Evolutionary conservation across 208 protist genomes (phyloP), one percentile per base, ranked within the genome.

Genomic region (Leishmania lainsoni): DNA sequence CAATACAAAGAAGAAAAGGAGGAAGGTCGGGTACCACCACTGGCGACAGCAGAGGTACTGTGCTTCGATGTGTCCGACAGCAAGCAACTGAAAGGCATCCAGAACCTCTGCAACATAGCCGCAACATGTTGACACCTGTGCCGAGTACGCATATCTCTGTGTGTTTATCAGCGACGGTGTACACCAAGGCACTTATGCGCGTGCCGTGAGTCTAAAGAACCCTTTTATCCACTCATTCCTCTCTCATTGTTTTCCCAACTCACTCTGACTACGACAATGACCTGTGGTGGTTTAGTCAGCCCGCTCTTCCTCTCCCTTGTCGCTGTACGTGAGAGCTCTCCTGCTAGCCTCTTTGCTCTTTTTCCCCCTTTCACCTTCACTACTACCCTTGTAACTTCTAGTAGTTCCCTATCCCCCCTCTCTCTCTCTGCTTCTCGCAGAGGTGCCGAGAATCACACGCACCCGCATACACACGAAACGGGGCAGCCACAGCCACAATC

Each of bases 201-300:
- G 39, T 29, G 39, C 49, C 68, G 17, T 45, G 68, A 10, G 39
- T 72, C 39, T 51, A 49, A 49, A 22, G 8, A 0, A 5, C 68
- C 39, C 39, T 45, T 87, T 20, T 82, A 35, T 75, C 54, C 29
- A 49, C 70, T 69, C 86, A 17, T 45, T 83, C 58, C 39, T 86
- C 26, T 89, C 35, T 17, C 66, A 49, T 86, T 72, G 32, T 39
- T 17, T 49, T 49, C 17, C 17, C 39, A 49, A 29, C 22, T 39
- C 39, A 72, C 35, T 29, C 39, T 69, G 51, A 26, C 76, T 3
- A 66, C 35, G 29, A 20, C 26, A 20, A 35, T 66, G 29, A 35
- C n/a, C 29, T 4, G 5, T 39, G n/a, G 14, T 9, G 61, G 29
- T 29, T 14, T 29, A 63, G 26, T 26, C 26, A 14, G 14, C 78